phyloP scores from a whole-genome alignment of 1,284 basidiomycete genomes.

The Ceratobasidium theobromae region DNA sequence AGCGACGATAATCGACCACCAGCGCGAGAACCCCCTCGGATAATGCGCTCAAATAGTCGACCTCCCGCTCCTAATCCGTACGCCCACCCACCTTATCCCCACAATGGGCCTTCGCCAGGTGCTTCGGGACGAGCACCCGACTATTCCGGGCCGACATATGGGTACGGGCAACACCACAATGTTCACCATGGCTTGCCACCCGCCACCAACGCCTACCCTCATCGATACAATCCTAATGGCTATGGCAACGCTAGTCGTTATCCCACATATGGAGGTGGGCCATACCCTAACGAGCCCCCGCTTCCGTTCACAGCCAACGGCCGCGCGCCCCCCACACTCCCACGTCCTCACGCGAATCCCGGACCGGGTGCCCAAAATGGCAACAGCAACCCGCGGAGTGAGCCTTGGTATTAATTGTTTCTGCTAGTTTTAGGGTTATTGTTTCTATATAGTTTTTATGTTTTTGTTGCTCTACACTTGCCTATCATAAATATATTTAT shows the following conservation, averaged over 20 bases:
- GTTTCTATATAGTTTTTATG: background rate
- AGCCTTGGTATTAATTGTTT: conserved; percentile 18
- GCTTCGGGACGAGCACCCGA: conserved; percentile 13
- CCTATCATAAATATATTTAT: conserved; percentile 30
- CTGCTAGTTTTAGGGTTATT: background rate
- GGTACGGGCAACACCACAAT: conserved; percentile 1
- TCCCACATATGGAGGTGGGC: too few relatives aligned
- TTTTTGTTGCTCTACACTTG: background rate
- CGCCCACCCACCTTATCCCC: conserved; percentile 18
- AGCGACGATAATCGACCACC: conserved; percentile 1
- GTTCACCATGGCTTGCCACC: background rate
- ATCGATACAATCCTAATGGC: background rate
- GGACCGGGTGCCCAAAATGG: conserved; percentile 9
- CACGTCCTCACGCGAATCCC: conserved; percentile 24
- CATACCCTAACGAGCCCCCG: background rate
- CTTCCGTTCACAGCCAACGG: conserved; percentile 30
- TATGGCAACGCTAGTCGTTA: background rate
- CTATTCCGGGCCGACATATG: background rate
- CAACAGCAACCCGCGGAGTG: conserved; percentile 3
- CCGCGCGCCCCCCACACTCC: conserved; percentile 25
- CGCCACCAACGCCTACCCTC: background rate
- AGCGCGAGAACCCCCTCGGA: conserved; percentile 4
- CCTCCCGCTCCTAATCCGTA: conserved; percentile 15
- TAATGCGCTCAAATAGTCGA: conserved; percentile 20
- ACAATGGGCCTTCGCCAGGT: conserved; percentile 17